Evolutionary conservation across 2,329 filamentous ascomycete species (phyloP), one percentile per base, ranked within the genome.

Genomic region (Stenocarpella maydis): DNA sequence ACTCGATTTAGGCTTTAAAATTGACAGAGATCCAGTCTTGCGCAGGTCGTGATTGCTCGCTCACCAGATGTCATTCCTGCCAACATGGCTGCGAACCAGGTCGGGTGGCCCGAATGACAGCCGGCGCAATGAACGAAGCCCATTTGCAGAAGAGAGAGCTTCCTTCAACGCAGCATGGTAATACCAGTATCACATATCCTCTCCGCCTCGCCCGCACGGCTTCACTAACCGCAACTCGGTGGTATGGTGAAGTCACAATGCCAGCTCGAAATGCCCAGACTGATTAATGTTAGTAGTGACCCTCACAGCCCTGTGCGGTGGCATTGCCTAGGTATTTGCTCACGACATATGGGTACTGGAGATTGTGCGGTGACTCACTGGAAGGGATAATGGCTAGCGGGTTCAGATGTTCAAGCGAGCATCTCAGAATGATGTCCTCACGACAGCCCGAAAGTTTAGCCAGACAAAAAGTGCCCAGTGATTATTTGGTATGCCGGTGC

Each of bases 361-460:
- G 34, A 8, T 26, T 15, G n/a, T 12, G 58, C 12, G 24, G 49
- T 24, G 19, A 14, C 28, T 14, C 43, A 24, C 8, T 21, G 28
- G 7, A n/a, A 12, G 15, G 31, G 31, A 34, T 34, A 9, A 34
- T n/a, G 19, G 34, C 26, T 17, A 47, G 6, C 41, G 17, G 26
- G 43, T 37, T 9, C 43, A 19, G 28, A 37, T 49, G 41, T 63
- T 63, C 58, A 47, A 63, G 58, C 26, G 58, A 47, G 17, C 58
- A 26, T 37, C 14, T 24, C 58, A 37, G 28, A n/a, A 19, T 15
- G 43, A 24, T 37, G 41, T 47, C 15, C 26, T 43, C 37, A n/a
- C 9, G 45, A 37, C 28, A 28, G 15, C 34, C 58, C 31, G 31
- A 8, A 10, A 5, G 26, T 26, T 15, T 9, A 24, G 43, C 41